These are phyloP conservation scores for Penicillium fimorum DNA, from an alignment of 495 filamentous ascomycete species.

Conservation along the genomic window DNA sequence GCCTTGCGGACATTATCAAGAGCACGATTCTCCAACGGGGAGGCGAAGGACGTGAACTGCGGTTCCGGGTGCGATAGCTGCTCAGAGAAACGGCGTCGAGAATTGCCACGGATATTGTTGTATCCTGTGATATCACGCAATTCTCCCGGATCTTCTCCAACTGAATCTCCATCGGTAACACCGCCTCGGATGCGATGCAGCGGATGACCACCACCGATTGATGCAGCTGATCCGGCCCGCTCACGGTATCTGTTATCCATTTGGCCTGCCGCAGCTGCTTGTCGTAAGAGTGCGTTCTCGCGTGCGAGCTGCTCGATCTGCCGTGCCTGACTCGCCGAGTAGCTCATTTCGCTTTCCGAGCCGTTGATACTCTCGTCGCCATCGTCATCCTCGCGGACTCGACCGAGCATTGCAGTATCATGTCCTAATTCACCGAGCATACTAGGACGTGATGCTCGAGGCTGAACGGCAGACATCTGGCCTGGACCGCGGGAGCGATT, in stretches of 20 bases:
- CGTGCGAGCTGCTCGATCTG: conserved; percentile 70
- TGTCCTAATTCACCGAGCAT: conserved; percentile 77
- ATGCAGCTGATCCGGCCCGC: conserved; percentile 55
- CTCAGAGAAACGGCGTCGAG: conserved; percentile 60
- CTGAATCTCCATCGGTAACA: conserved; percentile 70
- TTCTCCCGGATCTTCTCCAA: conserved; percentile 69
- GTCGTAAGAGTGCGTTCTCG: conserved; percentile 70
- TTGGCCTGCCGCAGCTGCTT: conserved; percentile 54
- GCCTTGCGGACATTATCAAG: conserved; percentile 76
- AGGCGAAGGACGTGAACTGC: conserved; percentile 52
- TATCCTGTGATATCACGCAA: conserved; percentile 55
- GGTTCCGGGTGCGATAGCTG: conserved; percentile 55
- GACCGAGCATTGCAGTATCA: conserved; percentile 67
- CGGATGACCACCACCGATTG: conserved; percentile 52
- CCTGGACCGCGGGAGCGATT: conserved; percentile 50
- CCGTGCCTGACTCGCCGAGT: conserved; percentile 59
- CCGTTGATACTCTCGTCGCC: conserved; percentile 71
- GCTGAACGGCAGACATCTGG: conserved; percentile 67
- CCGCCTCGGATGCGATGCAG: conserved; percentile 61
- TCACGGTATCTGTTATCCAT: conserved; percentile 62
- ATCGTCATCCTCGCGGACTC: conserved; percentile 79
- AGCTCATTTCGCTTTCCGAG: conserved; percentile 58
- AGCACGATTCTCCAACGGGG: conserved; percentile 65
- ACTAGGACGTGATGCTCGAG: conserved; percentile 81
- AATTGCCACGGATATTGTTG: conserved; percentile 40